Evolutionary conservation across 73 alveolate species (phyloP).

Genomic region (Diophrys appendiculata): DNA sequence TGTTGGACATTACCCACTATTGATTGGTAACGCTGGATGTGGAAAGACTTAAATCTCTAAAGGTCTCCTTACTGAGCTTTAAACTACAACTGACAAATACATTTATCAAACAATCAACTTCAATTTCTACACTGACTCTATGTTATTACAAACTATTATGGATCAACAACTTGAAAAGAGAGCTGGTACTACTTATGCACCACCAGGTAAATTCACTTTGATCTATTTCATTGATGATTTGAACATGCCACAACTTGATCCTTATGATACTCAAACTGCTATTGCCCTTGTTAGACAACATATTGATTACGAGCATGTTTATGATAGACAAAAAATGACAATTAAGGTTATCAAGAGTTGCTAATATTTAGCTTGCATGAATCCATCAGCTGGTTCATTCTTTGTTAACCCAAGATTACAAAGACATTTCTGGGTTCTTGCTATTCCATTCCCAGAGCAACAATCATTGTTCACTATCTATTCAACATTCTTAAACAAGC

Average conservation of each 20-base stretch:
- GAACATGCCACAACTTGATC: constrained; percentile 99
- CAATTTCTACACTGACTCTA: constrained; percentile 99
- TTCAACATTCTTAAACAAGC: constrained; percentile 98
- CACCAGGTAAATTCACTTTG: constrained; percentile 98
- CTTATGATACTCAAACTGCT: constrained; percentile 99
- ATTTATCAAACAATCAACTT: constrained; percentile 92
- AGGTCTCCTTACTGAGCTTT: constrained; percentile 94
- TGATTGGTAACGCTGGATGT: constrained; percentile 99
- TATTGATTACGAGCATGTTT: constrained; percentile 98
- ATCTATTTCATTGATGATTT: constrained; percentile 99
- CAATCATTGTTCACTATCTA: constrained; percentile 96
- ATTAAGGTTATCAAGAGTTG: constrained; percentile 99
- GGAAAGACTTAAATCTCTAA: constrained; percentile 98
- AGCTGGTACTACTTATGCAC: constrained; percentile 99
- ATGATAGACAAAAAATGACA: constrained; percentile 95
- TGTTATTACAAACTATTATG: constrained; percentile 90
- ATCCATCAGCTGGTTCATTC: constrained; percentile 99
- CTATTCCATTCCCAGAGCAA: constrained; percentile 97
- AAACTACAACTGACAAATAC: constrained; percentile 85
- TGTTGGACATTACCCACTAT: constrained; percentile 85
- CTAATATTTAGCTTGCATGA: constrained; percentile 98
- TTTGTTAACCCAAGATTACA: constrained; percentile 98
- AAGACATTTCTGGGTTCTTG: constrained; percentile 99
- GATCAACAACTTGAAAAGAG: constrained; percentile 92
- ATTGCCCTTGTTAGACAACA: constrained; percentile 98